These are phyloP conservation scores for Triticum urartu DNA, from an alignment of 176 grass and related monocot genomes.

Conservation along the genomic window DNA sequence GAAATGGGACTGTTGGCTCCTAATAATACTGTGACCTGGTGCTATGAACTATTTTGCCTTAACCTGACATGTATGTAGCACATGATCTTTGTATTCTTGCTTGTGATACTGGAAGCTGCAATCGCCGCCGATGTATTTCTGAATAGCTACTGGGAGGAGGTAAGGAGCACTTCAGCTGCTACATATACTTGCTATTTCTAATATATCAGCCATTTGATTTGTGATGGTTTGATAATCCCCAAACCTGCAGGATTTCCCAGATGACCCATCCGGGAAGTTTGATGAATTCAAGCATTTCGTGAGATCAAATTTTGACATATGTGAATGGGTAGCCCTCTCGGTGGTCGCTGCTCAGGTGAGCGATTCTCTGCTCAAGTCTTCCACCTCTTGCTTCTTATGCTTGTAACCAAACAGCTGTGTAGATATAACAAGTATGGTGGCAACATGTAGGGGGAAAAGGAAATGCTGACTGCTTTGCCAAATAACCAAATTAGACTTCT, in stretches of 20 bases:
- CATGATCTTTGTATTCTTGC: slow-evolving; percentile 54
- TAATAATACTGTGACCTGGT: slow-evolving; percentile 11
- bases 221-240: slow-evolving; percentile 2
- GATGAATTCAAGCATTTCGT: slow-evolving; percentile 75
- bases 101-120: slow-evolving; percentile 77
- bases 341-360: slow-evolving; percentile 78
- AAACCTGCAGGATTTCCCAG: slow-evolving; percentile 75
- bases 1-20: neutral
- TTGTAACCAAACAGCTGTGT: neutral
- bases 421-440: too few species aligned
- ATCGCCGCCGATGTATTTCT: slow-evolving; percentile 74
- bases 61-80: slow-evolving; percentile 58
- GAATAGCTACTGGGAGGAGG: slow-evolving; percentile 87
- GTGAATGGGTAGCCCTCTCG: slow-evolving; percentile 85
- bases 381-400: neutral
- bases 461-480: too few species aligned
- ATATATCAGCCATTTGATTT: neutral
- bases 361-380: neutral
- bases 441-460: too few species aligned
- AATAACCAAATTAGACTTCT: too few species aligned
- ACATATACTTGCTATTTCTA: neutral
- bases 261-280: slow-evolving; percentile 83
- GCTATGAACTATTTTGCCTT: slow-evolving; percentile 47
- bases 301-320: slow-evolving; percentile 74
- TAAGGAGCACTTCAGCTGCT: slow-evolving; percentile 31